A percentile compares a stretch with the other conserved stretches of the same genome.
Evolutionary conservation across 306 rosid genomes (phyloP).

Genomic region (Lithocarpus polystachyus): DNA sequence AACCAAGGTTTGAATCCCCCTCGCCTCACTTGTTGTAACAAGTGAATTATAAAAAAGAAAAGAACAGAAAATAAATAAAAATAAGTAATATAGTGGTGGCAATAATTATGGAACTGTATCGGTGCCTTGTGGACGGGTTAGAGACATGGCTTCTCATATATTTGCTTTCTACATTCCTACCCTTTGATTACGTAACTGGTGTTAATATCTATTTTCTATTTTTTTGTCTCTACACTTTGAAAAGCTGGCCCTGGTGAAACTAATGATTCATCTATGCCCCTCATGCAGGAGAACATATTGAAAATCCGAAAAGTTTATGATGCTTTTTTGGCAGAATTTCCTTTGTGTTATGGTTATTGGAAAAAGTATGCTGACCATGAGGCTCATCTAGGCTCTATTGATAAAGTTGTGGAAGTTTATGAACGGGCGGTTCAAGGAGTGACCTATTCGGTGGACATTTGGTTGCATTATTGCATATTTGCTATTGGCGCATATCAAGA

Average conservation of each 20-base stretch:
- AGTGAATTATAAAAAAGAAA: too few relatives aligned
- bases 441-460: conserved; percentile 96
- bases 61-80: too few relatives aligned
- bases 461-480: conserved; percentile 99
- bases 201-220: background rate
- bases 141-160: background rate
- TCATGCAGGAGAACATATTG: conserved; percentile 73
- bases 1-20: too few relatives aligned
- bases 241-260: conserved; percentile 1
- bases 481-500: conserved; percentile 86
- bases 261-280: conserved; percentile 12
- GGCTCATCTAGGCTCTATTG: conserved; percentile 73
- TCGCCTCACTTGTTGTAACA: too few relatives aligned
- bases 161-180: background rate
- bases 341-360: conserved; percentile 98
- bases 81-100: too few relatives aligned
- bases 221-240: background rate
- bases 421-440: conserved; percentile 97
- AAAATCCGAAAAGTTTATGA: conserved; percentile 90
- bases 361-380: conserved; percentile 99
- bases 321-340: conserved; percentile 90
- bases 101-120: too few relatives aligned
- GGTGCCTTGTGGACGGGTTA: background rate
- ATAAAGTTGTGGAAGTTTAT: conserved; percentile 94
- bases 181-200: background rate